These are phyloP conservation scores for Cladorrhinum sp. DNA, from an alignment of 2,329 filamentous ascomycete species.

Conservation along the genomic window DNA sequence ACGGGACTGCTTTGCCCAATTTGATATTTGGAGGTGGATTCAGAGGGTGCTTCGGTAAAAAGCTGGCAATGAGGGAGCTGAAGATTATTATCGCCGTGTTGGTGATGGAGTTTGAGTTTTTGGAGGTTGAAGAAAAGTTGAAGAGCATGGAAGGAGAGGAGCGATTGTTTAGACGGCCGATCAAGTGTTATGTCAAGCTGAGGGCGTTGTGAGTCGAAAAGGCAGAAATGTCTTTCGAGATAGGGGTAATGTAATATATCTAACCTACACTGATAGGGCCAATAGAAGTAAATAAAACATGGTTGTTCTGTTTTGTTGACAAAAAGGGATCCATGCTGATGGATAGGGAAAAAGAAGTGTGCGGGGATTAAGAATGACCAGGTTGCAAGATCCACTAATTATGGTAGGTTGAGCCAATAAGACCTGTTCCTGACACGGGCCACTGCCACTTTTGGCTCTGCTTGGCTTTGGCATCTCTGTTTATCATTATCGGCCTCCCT, in stretches of 20 bases:
- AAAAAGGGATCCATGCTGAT: too few species aligned
- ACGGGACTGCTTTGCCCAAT: slow-evolving; percentile 33
- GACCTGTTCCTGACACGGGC: background rate
- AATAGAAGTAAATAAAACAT: too few species aligned
- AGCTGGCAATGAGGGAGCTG: slow-evolving; percentile 19
- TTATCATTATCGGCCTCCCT: background rate
- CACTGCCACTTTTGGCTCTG: too few species aligned
- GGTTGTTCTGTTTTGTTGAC: too few species aligned
- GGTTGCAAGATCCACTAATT: too few species aligned
- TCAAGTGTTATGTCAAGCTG: background rate
- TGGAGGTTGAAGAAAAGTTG: slow-evolving; percentile 11
- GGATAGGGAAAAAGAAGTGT: background rate
- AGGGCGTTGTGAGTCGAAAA: slow-evolving; percentile 2
- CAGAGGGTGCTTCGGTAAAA: slow-evolving; percentile 35
- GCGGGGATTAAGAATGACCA: too few species aligned
- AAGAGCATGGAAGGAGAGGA: background rate
- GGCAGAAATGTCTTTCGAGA: too few species aligned
- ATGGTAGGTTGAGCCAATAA: background rate
- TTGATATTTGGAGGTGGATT: slow-evolving; percentile 34
- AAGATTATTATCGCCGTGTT: slow-evolving; percentile 17
- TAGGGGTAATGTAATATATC: too few species aligned
- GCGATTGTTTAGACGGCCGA: too few species aligned
- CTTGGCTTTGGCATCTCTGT: background rate
- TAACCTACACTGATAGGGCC: too few species aligned
- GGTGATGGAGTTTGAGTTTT: slow-evolving; percentile 18